A percentile compares a stretch with the other conserved stretches of the same genome.
Conservation (phyloP, 2,329 filamentous ascomycete genomes). For the Periglandula ipomoeae region DNA sequence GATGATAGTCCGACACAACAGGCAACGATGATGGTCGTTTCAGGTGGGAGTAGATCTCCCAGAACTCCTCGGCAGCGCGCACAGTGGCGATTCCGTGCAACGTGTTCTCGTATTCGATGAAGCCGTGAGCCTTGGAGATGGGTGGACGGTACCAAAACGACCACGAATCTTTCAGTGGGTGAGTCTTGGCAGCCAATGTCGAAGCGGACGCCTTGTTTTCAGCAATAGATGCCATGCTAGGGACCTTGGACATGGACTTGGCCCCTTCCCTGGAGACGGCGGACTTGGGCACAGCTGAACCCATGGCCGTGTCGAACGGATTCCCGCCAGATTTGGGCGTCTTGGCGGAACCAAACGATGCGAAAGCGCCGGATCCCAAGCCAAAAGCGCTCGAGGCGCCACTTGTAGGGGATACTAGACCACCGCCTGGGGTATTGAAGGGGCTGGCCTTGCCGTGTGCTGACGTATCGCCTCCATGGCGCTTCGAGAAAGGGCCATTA, state of each 20-base stretch:
- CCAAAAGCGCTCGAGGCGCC: slow-evolving; percentile 84
- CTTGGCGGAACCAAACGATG: slow-evolving; percentile 73
- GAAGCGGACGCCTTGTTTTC: slow-evolving; percentile 27
- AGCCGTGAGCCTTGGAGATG: slow-evolving; percentile 85
- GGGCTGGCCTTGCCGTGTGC: slow-evolving; percentile 72
- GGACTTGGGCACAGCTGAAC: slow-evolving; percentile 27
- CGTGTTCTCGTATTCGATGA: slow-evolving; percentile 91
- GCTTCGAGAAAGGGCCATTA: slow-evolving; percentile 57
- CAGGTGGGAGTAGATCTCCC: slow-evolving; percentile 78
- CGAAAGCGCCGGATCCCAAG: slow-evolving; percentile 89
- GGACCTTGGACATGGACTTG: slow-evolving; percentile 20
- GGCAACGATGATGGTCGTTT: slow-evolving; percentile 82
- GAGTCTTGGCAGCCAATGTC: slow-evolving; percentile 32
- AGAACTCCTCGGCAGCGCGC: slow-evolving; percentile 81
- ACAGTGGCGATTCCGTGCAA: slow-evolving; percentile 79
- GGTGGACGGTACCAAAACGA: slow-evolving; percentile 96
- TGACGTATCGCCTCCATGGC: slow-evolving; percentile 61
- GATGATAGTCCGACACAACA: slow-evolving; percentile 92
- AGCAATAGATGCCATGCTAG: slow-evolving; percentile 36
- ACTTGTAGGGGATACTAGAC: slow-evolving; percentile 32
- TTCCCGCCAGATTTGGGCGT: slow-evolving; percentile 79
- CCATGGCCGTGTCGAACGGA: slow-evolving; percentile 67
- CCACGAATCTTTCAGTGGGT: slow-evolving; percentile 75
- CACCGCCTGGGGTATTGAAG: slow-evolving; percentile 64
- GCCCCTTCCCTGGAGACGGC: slow-evolving; percentile 21